A percentile compares a stretch with the other conserved stretches of the same genome.
phyloP scores from a whole-genome alignment of 768 basidiomycete genomes.

The Asterophora parasitica region DNA sequence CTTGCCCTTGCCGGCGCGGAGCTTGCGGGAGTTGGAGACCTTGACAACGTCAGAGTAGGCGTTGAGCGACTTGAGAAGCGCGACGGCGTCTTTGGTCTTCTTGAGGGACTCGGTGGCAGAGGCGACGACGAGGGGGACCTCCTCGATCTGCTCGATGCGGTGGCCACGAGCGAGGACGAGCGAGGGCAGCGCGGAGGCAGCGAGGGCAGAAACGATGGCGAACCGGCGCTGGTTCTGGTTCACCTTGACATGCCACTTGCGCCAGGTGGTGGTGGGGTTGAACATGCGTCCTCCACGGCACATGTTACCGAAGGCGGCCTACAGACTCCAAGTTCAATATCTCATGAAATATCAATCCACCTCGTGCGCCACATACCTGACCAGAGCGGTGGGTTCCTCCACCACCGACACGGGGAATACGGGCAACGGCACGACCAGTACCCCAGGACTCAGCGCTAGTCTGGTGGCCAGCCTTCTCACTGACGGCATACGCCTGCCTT shows the following conservation, averaged over 20 bases:
- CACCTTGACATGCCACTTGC: constrained; percentile 99
- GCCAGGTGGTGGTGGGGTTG: constrained; percentile 98
- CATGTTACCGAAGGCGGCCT: constrained; percentile 99
- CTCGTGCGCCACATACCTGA: constrained; percentile 52
- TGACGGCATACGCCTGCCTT: constrained; percentile 95
- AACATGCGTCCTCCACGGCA: constrained; percentile 99
- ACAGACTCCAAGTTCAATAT: constrained; percentile 6
- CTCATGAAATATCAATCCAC: background rate
- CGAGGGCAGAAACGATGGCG: constrained; percentile 95
- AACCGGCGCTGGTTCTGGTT: constrained; percentile 99
- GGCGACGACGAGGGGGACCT: constrained; percentile 91
- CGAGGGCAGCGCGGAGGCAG: constrained; percentile 95
- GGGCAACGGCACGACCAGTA: constrained; percentile 99
- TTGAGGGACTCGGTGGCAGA: constrained; percentile 77
- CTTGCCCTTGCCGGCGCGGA: constrained; percentile 97
- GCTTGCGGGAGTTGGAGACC: constrained; percentile 95
- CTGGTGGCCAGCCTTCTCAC: constrained; percentile 98
- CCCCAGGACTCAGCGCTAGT: constrained; percentile 99
- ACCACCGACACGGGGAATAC: constrained; percentile 99
- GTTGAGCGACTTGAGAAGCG: constrained; percentile 84
- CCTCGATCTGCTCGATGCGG: constrained; percentile 95
- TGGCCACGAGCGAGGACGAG: constrained; percentile 99
- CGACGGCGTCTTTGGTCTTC: constrained; percentile 96
- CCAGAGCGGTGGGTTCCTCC: constrained; percentile 98
- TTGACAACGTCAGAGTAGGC: constrained; percentile 94